Conservation (phyloP, 768 basidiomycete species). For the Lactifluus subvellereus region DNA sequence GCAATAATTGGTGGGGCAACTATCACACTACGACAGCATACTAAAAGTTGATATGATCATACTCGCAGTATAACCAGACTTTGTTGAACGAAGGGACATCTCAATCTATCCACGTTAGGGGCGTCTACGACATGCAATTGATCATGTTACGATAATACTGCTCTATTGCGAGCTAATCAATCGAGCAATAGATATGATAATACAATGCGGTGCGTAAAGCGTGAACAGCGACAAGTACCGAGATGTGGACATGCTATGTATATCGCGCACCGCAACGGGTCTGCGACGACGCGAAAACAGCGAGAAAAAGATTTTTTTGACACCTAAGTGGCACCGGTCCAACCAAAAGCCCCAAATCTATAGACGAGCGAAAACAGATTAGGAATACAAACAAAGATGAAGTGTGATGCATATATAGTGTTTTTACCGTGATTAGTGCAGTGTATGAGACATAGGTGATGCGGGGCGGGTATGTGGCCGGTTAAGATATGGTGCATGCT, state of each 20-base stretch:
- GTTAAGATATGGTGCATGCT: slow-evolving; percentile 5
- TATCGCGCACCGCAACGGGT: neutral
- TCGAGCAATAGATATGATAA: slow-evolving; percentile 21
- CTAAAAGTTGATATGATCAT: neutral
- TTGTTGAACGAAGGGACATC: neutral
- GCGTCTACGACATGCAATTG: slow-evolving; percentile 2
- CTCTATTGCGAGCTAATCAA: slow-evolving; percentile 15
- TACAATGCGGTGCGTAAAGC: slow-evolving; percentile 15
- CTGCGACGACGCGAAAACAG: neutral
- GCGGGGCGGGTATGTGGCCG: slow-evolving; percentile 10
- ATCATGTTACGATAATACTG: neutral
- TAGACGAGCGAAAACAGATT: slow-evolving; percentile 12
- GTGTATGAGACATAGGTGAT: slow-evolving; percentile 7
- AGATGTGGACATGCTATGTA: slow-evolving; percentile 6
- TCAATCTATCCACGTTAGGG: neutral
- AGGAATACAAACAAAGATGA: slow-evolving; percentile 19
- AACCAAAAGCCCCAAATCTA: slow-evolving; percentile 22
- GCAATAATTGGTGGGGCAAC: too few relatives aligned
- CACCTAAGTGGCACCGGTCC: slow-evolving; percentile 6
- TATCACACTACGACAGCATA: too few relatives aligned
- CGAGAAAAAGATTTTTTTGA: neutral
- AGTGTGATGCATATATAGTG: slow-evolving; percentile 16
- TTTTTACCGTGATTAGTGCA: slow-evolving; percentile 19
- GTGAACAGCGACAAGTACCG: slow-evolving; percentile 4
- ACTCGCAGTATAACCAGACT: neutral